Base-by-base conservation (phyloP, 139 green algal species). In the Eudorina sp. region DNA sequence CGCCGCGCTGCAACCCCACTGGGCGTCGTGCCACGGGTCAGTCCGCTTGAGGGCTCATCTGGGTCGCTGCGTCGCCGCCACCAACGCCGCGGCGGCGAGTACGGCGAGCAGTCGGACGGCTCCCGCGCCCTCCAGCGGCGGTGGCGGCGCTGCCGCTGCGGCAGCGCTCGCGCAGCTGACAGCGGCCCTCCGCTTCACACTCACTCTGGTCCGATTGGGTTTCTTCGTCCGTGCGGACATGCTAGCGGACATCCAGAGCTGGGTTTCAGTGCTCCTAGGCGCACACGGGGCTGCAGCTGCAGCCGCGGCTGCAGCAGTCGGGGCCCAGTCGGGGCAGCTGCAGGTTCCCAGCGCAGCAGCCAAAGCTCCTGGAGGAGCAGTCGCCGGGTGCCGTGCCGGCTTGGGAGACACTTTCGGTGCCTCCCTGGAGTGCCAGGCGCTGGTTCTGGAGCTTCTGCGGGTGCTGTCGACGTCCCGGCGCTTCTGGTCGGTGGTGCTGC, bases 401-500 rank as follows among this genome's bases (percentile, higher is more conserved):
- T n/a, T n/a, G n/a, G n/a, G n/a, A n/a, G n/a, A n/a, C n/a, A n/a
- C n/a, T n/a, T n/a, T n/a, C n/a, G n/a, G n/a, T n/a, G n/a, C n/a
- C n/a, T n/a, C n/a, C n/a, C n/a, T n/a, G n/a, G n/a, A n/a, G n/a
- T n/a, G n/a, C n/a, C n/a, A n/a, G 38, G 21, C 23, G 40, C 53
- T 73, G 78, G 38, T 43, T 1, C 1, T 74, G 19, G 53, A n/a
- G 55, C 8, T 55, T 7, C 55, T 73, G 78, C 23, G 38, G 40
- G 11, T 27, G 23, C 55, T 85, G 23, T 40, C 78, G 27, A 41
- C 19, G 23, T 29, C 8, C 55, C 55, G 53, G 7, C 55, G 53
- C 9, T 85, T 85, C 55, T 85, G 78, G 78, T 8, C 25, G 0
- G 55, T 45, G 1, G 53, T 85, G 38, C 53, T 85, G 40, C 69